Evolutionary conservation across 768 basidiomycete genomes (phyloP), one percentile per base, ranked within the genome.

Genomic region (Leccinum sublutescens): DNA sequence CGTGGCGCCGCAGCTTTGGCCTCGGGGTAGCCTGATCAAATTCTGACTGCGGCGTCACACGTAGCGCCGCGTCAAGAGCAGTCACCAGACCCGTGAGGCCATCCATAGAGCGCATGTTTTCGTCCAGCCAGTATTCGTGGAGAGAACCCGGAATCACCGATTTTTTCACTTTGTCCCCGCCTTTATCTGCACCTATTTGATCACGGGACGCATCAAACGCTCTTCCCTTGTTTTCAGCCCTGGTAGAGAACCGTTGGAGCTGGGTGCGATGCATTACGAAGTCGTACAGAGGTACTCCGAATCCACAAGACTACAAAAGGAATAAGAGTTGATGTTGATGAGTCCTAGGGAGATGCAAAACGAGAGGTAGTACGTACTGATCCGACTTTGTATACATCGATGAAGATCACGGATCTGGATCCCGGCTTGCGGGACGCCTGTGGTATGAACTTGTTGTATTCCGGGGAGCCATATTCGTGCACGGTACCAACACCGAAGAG

Each of bases 401-500:
- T 63, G 55, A 85, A 75, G 60, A 90, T 85, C 52, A 79, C 78
- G 8, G 86, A 75, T 19, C 87, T 78, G 2, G 86, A 86, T 19
- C 87, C 87, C 0, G 83, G 79, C 48, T 78, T 76, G 11, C 86
- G 80, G 43, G 74, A 71, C 21, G 74, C 71, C 1, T 75, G 63
- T 0, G 82, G 78, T 15, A 89, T 76, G 31, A 84, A 77, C 1
- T 66, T 68, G 51, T 85, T 77, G 66, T 85, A 90, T 64, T 85
- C 85, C 1, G 80, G 78, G 8, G 84, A 81, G 17, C 85, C 87
- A 60, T 83, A 83, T 68, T 89, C 87, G 61, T 87, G 76, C 6
- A 82, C 81, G 3, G 78, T 80, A 83, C 86, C 86, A 66, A 67
- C 77, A 5, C 85, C 86, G 56, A 80, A 88, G 5, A 88, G 74